Evolutionary conservation across 192 early-diverging fungal genomes (phyloP).

Genomic region (Coemansia sp.): DNA sequence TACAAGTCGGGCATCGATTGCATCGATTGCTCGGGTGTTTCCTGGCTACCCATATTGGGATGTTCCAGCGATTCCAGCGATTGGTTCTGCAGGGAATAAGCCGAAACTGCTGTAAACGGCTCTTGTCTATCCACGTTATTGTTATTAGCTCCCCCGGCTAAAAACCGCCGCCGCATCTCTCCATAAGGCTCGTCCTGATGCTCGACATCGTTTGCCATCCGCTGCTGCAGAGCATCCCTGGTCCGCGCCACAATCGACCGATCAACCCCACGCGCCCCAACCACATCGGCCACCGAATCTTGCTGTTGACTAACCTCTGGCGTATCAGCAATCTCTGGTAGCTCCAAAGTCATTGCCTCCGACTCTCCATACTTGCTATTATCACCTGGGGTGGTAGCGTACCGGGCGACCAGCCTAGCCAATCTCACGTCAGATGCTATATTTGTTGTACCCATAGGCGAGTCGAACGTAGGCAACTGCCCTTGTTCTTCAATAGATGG

Average conservation of each 20-base stretch:
- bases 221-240: slow-evolving; percentile 30
- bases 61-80: slow-evolving; percentile 47
- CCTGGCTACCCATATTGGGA: slow-evolving; percentile 51
- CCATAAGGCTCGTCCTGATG: neutral
- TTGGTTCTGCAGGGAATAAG: slow-evolving; percentile 7
- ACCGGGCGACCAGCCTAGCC: slow-evolving; percentile 36
- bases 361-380: neutral
- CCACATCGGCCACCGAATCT: neutral
- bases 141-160: neutral
- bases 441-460: neutral
- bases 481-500: slow-evolving; percentile 1
- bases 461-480: neutral
- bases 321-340: slow-evolving; percentile 23
- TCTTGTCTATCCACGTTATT: neutral
- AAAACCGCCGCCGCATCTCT: slow-evolving; percentile 18
- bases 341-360: slow-evolving; percentile 18
- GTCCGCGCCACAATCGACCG: slow-evolving; percentile 34
- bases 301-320: slow-evolving; percentile 14
- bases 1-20: slow-evolving; percentile 5
- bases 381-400: slow-evolving; percentile 9
- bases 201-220: slow-evolving; percentile 11
- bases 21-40: slow-evolving; percentile 17
- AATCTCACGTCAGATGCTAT: slow-evolving; percentile 12
- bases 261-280: neutral
- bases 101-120: neutral